These are phyloP conservation scores for Baorangia bicolor DNA, from an alignment of 768 basidiomycete species.

Conservation along the genomic window DNA sequence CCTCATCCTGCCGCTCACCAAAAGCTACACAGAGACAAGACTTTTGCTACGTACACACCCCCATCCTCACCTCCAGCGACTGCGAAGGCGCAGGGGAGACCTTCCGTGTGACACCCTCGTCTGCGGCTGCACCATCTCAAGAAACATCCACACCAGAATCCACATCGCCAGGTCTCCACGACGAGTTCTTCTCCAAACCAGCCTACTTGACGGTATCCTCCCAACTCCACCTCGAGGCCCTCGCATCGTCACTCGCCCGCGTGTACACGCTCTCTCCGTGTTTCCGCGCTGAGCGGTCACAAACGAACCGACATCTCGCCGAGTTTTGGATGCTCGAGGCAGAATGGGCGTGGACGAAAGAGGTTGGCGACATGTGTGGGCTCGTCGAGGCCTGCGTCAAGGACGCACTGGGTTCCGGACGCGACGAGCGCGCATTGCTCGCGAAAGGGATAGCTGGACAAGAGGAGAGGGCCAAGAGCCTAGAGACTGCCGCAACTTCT, in stretches of 20 bases:
- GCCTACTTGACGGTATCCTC: constrained; percentile 93
- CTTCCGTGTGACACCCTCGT: constrained; percentile 61
- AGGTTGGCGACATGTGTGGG: constrained; percentile 49
- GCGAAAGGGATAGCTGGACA: constrained; percentile 35
- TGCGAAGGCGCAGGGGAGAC: constrained; percentile 97
- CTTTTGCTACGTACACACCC: constrained; percentile 79
- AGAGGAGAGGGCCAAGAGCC: constrained; percentile 30
- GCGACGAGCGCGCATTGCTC: constrained; percentile 34
- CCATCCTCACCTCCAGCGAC: constrained; percentile 86
- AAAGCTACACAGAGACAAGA: constrained; percentile 56
- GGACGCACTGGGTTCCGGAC: constrained; percentile 35
- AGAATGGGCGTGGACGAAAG: constrained; percentile 69
- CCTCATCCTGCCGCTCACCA: constrained; percentile 15
- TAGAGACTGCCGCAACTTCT: constrained; percentile 38
- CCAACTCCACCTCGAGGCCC: constrained; percentile 91
- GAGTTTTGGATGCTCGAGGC: constrained; percentile 99
- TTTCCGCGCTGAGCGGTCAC: constrained; percentile 90
- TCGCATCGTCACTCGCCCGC: constrained; percentile 73
- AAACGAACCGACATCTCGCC: constrained; percentile 88
- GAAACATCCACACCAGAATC: neutral
- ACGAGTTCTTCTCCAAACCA: constrained; percentile 72
- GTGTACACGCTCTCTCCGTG: constrained; percentile 92
- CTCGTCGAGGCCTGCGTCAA: constrained; percentile 58
- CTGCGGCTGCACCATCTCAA: constrained; percentile 11
- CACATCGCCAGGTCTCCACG: constrained; percentile 2